Base-by-base conservation (phyloP, 1,284 basidiomycete species). In the Singerocomus rubriflavus region DNA sequence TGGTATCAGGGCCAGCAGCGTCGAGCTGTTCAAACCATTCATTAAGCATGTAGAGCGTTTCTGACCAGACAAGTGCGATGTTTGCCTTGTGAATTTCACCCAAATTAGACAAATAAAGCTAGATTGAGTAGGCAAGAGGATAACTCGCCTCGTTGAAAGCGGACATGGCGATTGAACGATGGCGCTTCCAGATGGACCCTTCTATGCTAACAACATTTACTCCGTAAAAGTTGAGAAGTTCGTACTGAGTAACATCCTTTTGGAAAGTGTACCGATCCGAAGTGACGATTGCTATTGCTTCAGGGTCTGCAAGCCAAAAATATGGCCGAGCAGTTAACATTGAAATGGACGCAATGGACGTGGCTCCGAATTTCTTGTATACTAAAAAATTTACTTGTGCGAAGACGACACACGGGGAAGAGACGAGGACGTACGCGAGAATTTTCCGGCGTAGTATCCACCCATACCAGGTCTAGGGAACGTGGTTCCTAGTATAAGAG, bases 21-120 rank as follows among this genome's bases (percentile, higher is more conserved):
- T 74, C 67, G 31, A 77, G 61, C 21, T 72, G 58, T 12, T 65
- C 58, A 50, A 77, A 74, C 73, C 78, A 78, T 53, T 77, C 72
- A 16, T 71, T 57, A n/a, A 72, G 56, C 6, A 77, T 63, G 6
- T 70, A 66, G 5, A 71, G 65, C 0, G 73, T 66, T 53, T 77
- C 73, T 6, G 59, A 55, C 75, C 73, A 78, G 11, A 78, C 75
- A 3, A 77, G 62, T 6, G 68, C 69, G 47, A 75, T 70, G 31
- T 77, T 78, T 14, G 67, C 65, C 74, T 76, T 55, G 26, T 4
- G 6, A 31, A 16, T 7, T 21, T 21, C 21, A 31, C 39, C 8
- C 16, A 25, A 0, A 21, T 52, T 30, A 52, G 51, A 36, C 33
- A 16, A 25, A 44, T 13, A 26, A 30, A 8, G 14, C 2, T 14